Evolutionary conservation across 2,329 filamentous ascomycete species (phyloP).

Genomic region (Penicillium expansum): DNA sequence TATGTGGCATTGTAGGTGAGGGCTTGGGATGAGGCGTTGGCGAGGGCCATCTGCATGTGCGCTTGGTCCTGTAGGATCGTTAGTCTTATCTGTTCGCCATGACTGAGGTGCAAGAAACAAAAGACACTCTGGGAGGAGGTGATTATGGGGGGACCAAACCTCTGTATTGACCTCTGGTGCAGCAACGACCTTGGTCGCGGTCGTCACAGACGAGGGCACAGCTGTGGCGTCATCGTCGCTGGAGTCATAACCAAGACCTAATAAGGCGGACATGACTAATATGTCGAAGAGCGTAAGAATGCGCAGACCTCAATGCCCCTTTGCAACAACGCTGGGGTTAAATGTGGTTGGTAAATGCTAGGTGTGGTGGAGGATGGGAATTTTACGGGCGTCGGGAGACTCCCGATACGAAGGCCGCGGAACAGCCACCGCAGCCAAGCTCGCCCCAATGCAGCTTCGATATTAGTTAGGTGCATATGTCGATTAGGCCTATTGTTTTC

Average conservation of each 20-base stretch:
- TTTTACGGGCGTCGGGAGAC: slow-evolving; percentile 34
- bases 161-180: slow-evolving; percentile 56
- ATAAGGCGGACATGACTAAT: slow-evolving; percentile 42
- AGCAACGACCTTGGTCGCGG: slow-evolving; percentile 44
- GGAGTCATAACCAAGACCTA: slow-evolving; percentile 47
- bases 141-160: slow-evolving; percentile 49
- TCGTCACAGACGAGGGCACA: slow-evolving; percentile 26
- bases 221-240: slow-evolving; percentile 48
- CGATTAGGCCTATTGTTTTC: neutral
- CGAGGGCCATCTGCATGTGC: slow-evolving; percentile 51
- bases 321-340: slow-evolving; percentile 3
- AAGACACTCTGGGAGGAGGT: neutral
- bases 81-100: slow-evolving; percentile 33
- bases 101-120: neutral
- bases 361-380: slow-evolving; percentile 19
- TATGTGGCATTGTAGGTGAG: slow-evolving; percentile 61
- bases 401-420: slow-evolving; percentile 24
- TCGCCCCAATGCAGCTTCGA: neutral
- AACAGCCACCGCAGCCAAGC: slow-evolving; percentile 4
- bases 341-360: slow-evolving; percentile 11
- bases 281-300: neutral
- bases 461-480: neutral
- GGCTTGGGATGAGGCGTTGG: slow-evolving; percentile 51
- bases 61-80: slow-evolving; percentile 48
- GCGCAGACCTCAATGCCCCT: slow-evolving; percentile 1